These are phyloP conservation scores for Datura wrightii DNA, from an alignment of 257 asterid genomes.

Conservation along the genomic window DNA sequence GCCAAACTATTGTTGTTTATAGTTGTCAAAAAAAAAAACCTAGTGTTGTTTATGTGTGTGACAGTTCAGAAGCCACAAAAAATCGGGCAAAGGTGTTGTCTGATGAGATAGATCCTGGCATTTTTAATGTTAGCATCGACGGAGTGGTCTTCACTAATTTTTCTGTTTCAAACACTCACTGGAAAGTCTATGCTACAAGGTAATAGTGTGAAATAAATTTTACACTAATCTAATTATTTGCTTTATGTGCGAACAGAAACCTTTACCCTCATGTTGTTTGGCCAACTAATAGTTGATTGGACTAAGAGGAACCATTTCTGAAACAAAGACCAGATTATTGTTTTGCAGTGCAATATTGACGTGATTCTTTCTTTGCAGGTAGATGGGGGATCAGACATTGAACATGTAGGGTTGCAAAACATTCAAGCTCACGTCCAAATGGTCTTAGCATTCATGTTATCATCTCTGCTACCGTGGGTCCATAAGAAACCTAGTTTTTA, in stretches of 20 bases:
- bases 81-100: conserved; percentile 82
- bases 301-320: not conserved
- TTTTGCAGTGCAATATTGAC: conserved; percentile 31
- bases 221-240: conserved; percentile 7
- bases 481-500: conserved; percentile 91
- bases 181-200: conserved; percentile 90
- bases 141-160: conserved; percentile 77
- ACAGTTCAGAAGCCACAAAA: conserved; percentile 77
- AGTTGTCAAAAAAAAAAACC: too few species aligned
- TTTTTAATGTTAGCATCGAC: conserved; percentile 83
- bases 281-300: conserved; percentile 20
- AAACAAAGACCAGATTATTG: conserved; percentile 10
- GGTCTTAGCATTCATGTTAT: conserved; percentile 94
- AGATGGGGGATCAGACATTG: conserved; percentile 87
- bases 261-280: not conserved
- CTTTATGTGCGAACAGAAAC: not conserved
- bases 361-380: conserved; percentile 58
- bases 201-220: conserved; percentile 34
- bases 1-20: conserved; percentile 31
- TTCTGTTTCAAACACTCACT: conserved; percentile 85
- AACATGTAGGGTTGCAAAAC: conserved; percentile 83
- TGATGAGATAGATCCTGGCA: conserved; percentile 98
- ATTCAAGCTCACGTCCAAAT: conserved; percentile 93
- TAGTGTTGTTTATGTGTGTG: conserved; percentile 34
- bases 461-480: conserved; percentile 96